Percentiles rank a stretch among this genome's conserved stretches.
Conservation (phyloP, 768 basidiomycete species). For the Mycena olivaceomarginata region DNA sequence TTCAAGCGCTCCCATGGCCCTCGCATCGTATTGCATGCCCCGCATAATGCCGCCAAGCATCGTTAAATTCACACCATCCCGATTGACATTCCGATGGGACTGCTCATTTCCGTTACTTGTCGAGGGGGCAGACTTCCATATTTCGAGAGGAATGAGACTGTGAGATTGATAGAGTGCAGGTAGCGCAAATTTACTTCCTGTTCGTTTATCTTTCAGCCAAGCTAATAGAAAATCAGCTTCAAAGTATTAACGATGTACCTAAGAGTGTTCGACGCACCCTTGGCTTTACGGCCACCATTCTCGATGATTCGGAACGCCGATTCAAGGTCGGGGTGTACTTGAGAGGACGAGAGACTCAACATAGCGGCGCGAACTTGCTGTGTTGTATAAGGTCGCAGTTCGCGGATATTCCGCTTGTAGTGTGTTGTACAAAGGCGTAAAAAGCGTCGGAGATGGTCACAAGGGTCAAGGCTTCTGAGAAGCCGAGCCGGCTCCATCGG, state of each 20-base stretch:
- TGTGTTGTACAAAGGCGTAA: no score
- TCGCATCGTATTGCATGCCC: slow-evolving; percentile 46
- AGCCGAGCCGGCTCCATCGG: slow-evolving; percentile 31
- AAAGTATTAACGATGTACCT: no score
- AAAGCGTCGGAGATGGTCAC: no score
- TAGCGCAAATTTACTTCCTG: no score
- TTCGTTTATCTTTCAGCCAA: no score
- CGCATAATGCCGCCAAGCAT: slow-evolving; percentile 12
- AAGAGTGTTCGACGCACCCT: slow-evolving; percentile 33
- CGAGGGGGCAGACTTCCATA: slow-evolving; percentile 50
- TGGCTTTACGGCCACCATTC: slow-evolving; percentile 46
- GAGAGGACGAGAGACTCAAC: slow-evolving; percentile 48
- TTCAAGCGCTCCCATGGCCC: slow-evolving; percentile 29
- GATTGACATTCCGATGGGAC: no score
- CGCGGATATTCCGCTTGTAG: not conserved
- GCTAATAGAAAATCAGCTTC: no score
- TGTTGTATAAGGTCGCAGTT: slow-evolving; percentile 22
- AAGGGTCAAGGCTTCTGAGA: no score
- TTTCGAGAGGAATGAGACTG: slow-evolving; percentile 51
- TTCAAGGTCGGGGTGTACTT: slow-evolving; percentile 43
- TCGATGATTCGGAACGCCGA: not conserved
- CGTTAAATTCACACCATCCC: no score
- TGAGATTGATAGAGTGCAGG: slow-evolving; percentile 31
- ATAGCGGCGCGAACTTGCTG: slow-evolving; percentile 42
- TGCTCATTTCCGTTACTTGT: slow-evolving; percentile 47